A percentile compares a stretch with the other conserved stretches of the same genome.
These are phyloP conservation scores for Garcia nutans DNA, from an alignment of 345 rosid species.

Conservation along the genomic window DNA sequence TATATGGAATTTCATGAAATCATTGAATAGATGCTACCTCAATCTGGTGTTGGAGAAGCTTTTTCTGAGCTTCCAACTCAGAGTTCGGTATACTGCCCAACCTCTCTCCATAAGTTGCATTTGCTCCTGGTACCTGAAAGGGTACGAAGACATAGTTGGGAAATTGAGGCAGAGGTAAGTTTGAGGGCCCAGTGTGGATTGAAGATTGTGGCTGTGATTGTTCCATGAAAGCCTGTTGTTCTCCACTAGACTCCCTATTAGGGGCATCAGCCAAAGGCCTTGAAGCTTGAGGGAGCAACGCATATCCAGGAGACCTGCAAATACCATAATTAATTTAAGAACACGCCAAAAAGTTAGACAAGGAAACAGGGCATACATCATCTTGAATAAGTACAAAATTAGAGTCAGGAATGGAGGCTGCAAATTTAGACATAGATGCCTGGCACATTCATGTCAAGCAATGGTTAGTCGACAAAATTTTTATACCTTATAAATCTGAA, in stretches of 20 bases:
- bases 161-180: conserved; percentile 33
- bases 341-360: not conserved
- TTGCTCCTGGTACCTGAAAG: conserved; percentile 32
- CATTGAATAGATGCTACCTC: conserved; percentile 43
- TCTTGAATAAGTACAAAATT: not conserved
- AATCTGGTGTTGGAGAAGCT: conserved; percentile 55
- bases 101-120: conserved; percentile 29
- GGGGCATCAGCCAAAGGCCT: conserved; percentile 29
- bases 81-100: conserved; percentile 22
- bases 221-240: conserved; percentile 28
- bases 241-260: conserved; percentile 29
- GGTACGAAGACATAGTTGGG: conserved; percentile 44
- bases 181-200: conserved; percentile 30
- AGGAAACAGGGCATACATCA: not conserved
- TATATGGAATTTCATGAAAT: not conserved
- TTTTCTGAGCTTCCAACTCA: conserved; percentile 56
- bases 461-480: not conserved
- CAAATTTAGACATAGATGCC: not conserved
- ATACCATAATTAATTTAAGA: not conserved
- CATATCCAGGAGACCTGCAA: conserved; percentile 63
- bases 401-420: not conserved
- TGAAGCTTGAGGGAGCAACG: conserved; percentile 37
- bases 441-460: not conserved
- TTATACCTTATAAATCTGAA: not conserved
- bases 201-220: conserved; percentile 30